Evolutionary conservation across 805 yeast genomes (phyloP), one percentile per base, ranked within the genome.

Genomic region (Kodamaea laetipori): DNA sequence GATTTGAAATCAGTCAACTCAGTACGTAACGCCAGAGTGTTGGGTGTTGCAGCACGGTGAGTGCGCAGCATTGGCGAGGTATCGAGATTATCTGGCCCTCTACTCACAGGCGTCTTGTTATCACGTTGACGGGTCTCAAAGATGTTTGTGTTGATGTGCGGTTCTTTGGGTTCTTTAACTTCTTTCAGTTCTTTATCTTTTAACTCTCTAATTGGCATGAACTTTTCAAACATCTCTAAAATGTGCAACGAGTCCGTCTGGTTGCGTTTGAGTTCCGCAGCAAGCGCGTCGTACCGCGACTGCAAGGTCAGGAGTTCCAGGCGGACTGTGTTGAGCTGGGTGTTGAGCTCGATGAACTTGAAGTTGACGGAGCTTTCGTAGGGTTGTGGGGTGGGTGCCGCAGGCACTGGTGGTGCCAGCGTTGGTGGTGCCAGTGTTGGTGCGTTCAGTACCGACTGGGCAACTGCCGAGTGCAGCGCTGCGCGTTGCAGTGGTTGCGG

Each of bases 161-260:
- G 44, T 23, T 39, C 44, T 10, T 40, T 45, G 11, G 39, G 11
- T 17, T 8, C 28, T 26, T 40, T n/a, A n/a, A n/a, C n/a, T n/a
- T n/a, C n/a, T n/a, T n/a, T n/a, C n/a, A n/a, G n/a, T n/a, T n/a
- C n/a, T n/a, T n/a, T n/a, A n/a, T n/a, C n/a, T n/a, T n/a, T n/a
- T n/a, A n/a, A 41, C 15, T 19, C 30, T 21, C 41, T 47, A 24
- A 43, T 15, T 2, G 33, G 34, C 19, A 51, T 41, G 43, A 53
- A 41, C 37, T 51, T 60, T 40, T 72, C 76, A 31, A 74, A 56
- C 37, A 74, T 54, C 16, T 80, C 86, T 8, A 81, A 51, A 6
- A 81, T 46, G 28, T 70, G 70, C 2, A 80, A 73, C 61, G 78
- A 66, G 51, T 82, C 88, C 42, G 69, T 53, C 52, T 78, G 80